A percentile compares a stretch with the other conserved stretches of the same genome.
phyloP scores from a whole-genome alignment of 305 asterid species.

The Rubia peregrina region DNA sequence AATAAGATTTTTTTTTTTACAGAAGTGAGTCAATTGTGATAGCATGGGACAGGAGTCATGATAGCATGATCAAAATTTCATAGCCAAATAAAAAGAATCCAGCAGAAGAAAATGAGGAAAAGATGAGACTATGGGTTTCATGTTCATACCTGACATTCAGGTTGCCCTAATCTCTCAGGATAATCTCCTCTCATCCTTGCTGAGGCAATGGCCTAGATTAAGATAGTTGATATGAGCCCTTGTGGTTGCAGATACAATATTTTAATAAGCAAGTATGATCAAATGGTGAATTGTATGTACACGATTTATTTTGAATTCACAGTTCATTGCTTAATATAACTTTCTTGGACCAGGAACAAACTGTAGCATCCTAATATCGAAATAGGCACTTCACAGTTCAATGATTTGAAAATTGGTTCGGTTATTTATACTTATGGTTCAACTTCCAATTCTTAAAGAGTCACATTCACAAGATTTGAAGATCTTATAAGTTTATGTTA shows the following conservation, averaged over 20 bases:
- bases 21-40: neutral
- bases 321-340: neutral
- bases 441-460: neutral
- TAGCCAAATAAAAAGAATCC: conserved; percentile 3
- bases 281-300: neutral
- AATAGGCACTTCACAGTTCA: neutral
- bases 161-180: conserved; percentile 94
- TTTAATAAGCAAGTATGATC: neutral
- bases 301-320: neutral
- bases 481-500: neutral
- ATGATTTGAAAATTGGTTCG: neutral
- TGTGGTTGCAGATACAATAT: neutral
- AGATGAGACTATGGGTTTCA: neutral
- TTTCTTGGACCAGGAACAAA: neutral
- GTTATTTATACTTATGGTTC: neutral
- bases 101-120: neutral
- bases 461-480: neutral
- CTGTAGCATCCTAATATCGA: neutral
- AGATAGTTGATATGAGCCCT: conserved; percentile 12
- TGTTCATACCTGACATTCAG: conserved; percentile 77
- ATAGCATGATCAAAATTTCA: neutral
- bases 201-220: conserved; percentile 77
- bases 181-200: conserved; percentile 96
- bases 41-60: neutral
- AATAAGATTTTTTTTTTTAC: neutral